Percentiles rank a stretch among this genome's conserved stretches.
phyloP scores from a whole-genome alignment of 2,329 filamentous ascomycete species.

The Fusarium veterinarium region DNA sequence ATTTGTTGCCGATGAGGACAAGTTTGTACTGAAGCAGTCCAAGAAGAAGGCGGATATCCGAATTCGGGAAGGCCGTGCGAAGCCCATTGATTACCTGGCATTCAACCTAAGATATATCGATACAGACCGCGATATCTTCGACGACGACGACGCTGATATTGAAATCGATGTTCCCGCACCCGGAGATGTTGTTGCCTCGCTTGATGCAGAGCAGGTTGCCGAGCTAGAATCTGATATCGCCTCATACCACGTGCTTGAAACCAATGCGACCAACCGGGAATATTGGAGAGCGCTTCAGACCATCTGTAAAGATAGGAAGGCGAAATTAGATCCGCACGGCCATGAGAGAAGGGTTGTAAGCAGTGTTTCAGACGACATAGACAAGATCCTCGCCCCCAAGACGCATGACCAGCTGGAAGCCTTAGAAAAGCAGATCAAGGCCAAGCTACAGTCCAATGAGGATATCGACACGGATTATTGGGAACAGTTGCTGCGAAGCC shows the following conservation, averaged over 20 bases:
- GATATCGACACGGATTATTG: conserved; percentile 97
- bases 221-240: conserved; percentile 86
- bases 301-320: conserved; percentile 81
- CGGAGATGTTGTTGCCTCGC: conserved; percentile 79
- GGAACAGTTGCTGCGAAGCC: conserved; percentile 88
- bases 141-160: conserved; percentile 81
- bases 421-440: conserved; percentile 86
- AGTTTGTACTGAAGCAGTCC: conserved; percentile 93
- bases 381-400: conserved; percentile 87
- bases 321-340: conserved; percentile 70
- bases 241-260: conserved; percentile 85
- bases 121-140: conserved; percentile 83
- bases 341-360: conserved; percentile 80
- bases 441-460: conserved; percentile 88
- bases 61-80: conserved; percentile 89
- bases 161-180: conserved; percentile 83
- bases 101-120: conserved; percentile 93
- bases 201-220: conserved; percentile 73
- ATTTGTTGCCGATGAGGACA: conserved; percentile 95
- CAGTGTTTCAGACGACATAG: conserved; percentile 88
- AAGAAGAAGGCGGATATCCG: conserved; percentile 98
- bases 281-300: conserved; percentile 94
- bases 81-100: conserved; percentile 92
- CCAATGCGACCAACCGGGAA: conserved; percentile 78
- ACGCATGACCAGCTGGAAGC: conserved; percentile 85